phyloP scores from a whole-genome alignment of 495 filamentous ascomycete genomes.

The Penicillium paxilli region DNA sequence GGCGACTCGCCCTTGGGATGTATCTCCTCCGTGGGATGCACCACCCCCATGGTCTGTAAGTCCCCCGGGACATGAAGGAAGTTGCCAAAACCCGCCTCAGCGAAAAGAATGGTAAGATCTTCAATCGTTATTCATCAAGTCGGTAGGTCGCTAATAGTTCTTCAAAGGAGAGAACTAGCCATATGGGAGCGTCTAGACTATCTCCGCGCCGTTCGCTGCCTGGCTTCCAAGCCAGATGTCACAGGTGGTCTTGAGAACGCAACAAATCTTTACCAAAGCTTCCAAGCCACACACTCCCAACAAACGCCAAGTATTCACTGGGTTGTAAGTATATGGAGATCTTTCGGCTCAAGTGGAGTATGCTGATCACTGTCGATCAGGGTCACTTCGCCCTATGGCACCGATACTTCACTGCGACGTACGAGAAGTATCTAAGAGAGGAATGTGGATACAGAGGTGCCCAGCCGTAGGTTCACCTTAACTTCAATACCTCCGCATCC shows the following conservation, averaged over 20 bases:
- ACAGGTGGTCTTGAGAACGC: slow-evolving; percentile 15
- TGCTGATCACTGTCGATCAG: slow-evolving; percentile 17
- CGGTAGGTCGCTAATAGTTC: background rate
- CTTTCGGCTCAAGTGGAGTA: background rate
- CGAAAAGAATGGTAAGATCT: slow-evolving; percentile 24
- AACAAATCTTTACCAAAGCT: slow-evolving; percentile 14
- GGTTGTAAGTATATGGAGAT: slow-evolving; percentile 9
- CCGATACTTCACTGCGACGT: slow-evolving; percentile 44
- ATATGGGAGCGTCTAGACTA: slow-evolving; percentile 10
- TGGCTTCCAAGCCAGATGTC: slow-evolving; percentile 11
- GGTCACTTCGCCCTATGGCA: slow-evolving; percentile 39
- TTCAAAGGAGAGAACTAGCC: slow-evolving; percentile 12
- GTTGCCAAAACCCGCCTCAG: slow-evolving; percentile 14
- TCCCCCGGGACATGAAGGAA: background rate
- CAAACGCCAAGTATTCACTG: slow-evolving; percentile 22
- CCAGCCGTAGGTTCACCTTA: slow-evolving; percentile 49
- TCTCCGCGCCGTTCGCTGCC: slow-evolving; percentile 17
- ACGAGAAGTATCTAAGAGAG: slow-evolving; percentile 43
- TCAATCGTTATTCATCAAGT: background rate
- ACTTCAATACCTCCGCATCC: too few relatives aligned
- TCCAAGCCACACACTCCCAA: slow-evolving; percentile 18
- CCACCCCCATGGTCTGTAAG: too few relatives aligned
- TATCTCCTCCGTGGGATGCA: too few relatives aligned
- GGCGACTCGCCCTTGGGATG: too few relatives aligned
- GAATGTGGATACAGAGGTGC: slow-evolving; percentile 46